phyloP scores from a whole-genome alignment of 2,329 filamentous ascomycete species.

The Fusarium circinatum region DNA sequence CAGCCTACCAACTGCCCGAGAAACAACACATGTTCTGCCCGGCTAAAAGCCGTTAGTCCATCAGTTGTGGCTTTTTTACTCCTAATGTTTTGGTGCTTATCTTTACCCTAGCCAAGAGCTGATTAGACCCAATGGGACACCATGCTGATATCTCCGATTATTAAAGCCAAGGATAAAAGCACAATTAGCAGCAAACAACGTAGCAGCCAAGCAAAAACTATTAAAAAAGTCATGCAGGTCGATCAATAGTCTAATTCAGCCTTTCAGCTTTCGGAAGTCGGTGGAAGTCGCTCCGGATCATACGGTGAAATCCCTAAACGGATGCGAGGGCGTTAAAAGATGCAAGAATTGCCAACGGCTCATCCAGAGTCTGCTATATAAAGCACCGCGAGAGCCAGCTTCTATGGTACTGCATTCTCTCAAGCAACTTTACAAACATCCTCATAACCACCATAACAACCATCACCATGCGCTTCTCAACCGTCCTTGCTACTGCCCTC shows the following conservation, averaged over 20 bases:
- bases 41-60: neutral
- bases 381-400: neutral
- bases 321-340: neutral
- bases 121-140: neutral
- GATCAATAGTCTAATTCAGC: neutral
- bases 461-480: neutral
- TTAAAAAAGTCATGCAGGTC: neutral
- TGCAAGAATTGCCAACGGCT: rapidly evolving
- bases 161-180: neutral
- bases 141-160: neutral
- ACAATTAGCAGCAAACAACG: neutral
- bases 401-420: neutral
- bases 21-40: neutral
- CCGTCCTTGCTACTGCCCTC: neutral
- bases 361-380: neutral
- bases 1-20: neutral
- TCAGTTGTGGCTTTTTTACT: neutral
- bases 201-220: neutral
- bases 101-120: neutral
- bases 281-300: neutral
- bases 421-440: too few relatives aligned
- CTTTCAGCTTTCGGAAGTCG: neutral
- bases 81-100: neutral
- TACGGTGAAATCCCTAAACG: neutral
- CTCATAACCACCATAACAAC: too few relatives aligned